Conservation (phyloP, 225 moss, liverwort and hornwort species). For the Polytrichum formosum region DNA sequence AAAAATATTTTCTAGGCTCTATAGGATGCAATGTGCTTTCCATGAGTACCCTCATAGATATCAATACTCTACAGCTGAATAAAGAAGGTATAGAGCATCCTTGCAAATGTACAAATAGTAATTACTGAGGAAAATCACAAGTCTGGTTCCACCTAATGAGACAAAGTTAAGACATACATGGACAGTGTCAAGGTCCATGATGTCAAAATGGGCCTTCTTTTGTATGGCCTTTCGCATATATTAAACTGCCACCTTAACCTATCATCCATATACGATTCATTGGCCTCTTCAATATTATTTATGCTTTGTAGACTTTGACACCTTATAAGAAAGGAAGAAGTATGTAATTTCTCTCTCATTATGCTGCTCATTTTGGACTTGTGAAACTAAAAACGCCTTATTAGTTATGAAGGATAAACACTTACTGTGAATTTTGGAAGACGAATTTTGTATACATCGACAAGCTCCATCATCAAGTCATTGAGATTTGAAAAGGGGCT, state of each 20-base stretch:
- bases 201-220: conserved; percentile 95
- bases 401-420: not conserved
- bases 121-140: not conserved
- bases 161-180: conserved; percentile 44
- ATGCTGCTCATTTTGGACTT: too few relatives aligned
- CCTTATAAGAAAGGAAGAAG: too few relatives aligned
- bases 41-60: too few relatives aligned
- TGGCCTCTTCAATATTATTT: not conserved
- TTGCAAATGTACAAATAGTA: not conserved
- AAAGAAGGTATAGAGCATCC: not conserved
- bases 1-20: too few relatives aligned
- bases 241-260: conserved; percentile 99
- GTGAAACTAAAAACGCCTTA: too few relatives aligned
- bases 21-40: too few relatives aligned
- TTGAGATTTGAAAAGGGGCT: conserved; percentile 97
- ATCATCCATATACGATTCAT: conserved; percentile 21
- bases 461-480: conserved; percentile 99
- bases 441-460: conserved; percentile 98
- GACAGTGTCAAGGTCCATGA: conserved; percentile 89
- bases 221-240: conserved; percentile 97
- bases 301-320: too few relatives aligned
- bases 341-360: not conserved
- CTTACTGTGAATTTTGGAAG: conserved; percentile 98
- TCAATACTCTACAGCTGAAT: too few relatives aligned
- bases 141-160: conserved; percentile 5